phyloP scores from a whole-genome alignment of 768 basidiomycete genomes.

The Tricholoma sp. region DNA sequence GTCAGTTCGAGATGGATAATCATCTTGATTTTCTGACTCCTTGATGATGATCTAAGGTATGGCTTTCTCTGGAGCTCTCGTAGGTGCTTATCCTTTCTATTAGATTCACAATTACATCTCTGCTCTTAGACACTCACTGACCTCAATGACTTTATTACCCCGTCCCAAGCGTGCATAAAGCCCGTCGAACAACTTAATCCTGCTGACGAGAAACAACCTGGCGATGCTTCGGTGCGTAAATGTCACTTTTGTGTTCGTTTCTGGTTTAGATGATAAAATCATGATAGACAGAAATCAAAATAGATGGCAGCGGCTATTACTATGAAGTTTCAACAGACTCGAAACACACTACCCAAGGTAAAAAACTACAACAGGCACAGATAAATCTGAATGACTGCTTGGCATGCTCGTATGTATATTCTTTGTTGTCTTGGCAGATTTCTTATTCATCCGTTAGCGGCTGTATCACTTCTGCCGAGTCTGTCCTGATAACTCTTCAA shows the following conservation, averaged over 20 bases:
- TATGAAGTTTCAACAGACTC: slow-evolving; percentile 64
- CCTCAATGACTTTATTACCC: slow-evolving; percentile 95
- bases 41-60: slow-evolving; percentile 30
- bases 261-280: slow-evolving; percentile 1
- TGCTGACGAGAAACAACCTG: slow-evolving; percentile 23
- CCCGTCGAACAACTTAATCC: slow-evolving; percentile 60
- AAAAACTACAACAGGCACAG: slow-evolving; percentile 88
- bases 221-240: slow-evolving; percentile 31
- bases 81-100: slow-evolving; percentile 29
- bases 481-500: slow-evolving; percentile 92
- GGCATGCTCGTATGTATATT: slow-evolving; percentile 80
- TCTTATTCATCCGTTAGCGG: slow-evolving; percentile 48
- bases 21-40: no score
- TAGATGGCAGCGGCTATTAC: slow-evolving; percentile 82
- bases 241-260: background rate
- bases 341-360: slow-evolving; percentile 19
- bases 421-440: background rate
- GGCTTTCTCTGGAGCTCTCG: slow-evolving; percentile 86
- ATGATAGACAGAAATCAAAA: slow-evolving; percentile 84
- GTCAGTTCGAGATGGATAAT: no score
- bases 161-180: slow-evolving; percentile 96
- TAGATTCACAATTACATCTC: slow-evolving; percentile 7
- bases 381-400: slow-evolving; percentile 97
- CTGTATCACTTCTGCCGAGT: slow-evolving; percentile 98
- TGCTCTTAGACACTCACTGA: slow-evolving; percentile 77